A percentile compares a stretch with the other conserved stretches of the same genome.
Evolutionary conservation across 768 basidiomycete species (phyloP).

Genomic region (Lactarius sp.): DNA sequence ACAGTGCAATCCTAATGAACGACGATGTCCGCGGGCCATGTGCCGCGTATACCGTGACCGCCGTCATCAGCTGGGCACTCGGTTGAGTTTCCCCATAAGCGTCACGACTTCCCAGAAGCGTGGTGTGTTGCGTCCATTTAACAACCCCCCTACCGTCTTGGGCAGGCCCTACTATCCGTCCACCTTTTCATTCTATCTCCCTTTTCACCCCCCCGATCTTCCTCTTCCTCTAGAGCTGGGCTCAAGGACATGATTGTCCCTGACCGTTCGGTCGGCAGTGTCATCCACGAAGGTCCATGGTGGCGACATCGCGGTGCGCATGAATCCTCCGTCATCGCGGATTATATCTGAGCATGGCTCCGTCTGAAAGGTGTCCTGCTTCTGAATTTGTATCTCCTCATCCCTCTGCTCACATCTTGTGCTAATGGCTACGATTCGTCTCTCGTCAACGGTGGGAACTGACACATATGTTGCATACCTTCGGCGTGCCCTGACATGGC

Average conservation of each 20-base stretch:
- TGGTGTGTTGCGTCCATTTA: not conserved
- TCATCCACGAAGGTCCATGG: conserved; percentile 56
- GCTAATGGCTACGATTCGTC: conserved; percentile 68
- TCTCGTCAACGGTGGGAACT: conserved; percentile 47
- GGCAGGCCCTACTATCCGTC: not conserved
- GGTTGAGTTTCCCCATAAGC: not conserved
- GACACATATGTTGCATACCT: not conserved
- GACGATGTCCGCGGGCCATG: conserved; percentile 11
- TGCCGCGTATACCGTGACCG: no score
- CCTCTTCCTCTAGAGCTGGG: not conserved
- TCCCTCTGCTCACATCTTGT: conserved; percentile 61
- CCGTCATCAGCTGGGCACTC: not conserved
- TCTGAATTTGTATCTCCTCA: conserved; percentile 52
- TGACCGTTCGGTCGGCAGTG: conserved; percentile 53
- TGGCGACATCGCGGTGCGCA: conserved; percentile 54
- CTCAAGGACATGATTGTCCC: conserved; percentile 31
- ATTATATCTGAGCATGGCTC: not conserved
- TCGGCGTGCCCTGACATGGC: not conserved
- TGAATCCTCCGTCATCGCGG: not conserved
- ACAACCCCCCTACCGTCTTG: not conserved
- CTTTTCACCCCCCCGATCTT: not conserved
- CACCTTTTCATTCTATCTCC: not conserved
- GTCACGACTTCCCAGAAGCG: not conserved
- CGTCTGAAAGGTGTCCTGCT: conserved; percentile 45
- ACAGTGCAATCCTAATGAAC: conserved; percentile 3